Base-by-base conservation (phyloP, 2,329 filamentous ascomycete genomes). In the Penicillium sp. region DNA sequence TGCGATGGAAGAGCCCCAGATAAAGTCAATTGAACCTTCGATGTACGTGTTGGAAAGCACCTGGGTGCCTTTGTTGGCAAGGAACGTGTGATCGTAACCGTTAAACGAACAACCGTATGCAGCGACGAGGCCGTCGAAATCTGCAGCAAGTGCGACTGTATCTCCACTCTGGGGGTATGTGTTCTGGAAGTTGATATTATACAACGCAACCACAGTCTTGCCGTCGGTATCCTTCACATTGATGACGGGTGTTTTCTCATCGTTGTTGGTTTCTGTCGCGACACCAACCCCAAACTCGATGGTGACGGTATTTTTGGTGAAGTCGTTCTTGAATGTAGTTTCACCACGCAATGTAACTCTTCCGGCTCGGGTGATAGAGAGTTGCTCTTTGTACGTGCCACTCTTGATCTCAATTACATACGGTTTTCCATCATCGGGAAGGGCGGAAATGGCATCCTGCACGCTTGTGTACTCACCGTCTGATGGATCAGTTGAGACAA, bases 181-280 rank as follows among this genome's bases (percentile, higher is more conserved):
- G 55, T 73, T 74, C 53, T 62, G 42, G 51, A 73, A 70, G 26
- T 70, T 55, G 53, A 70, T 67, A 49, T 70, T 70, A 57, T 70
- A 69, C 7, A 71, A 46, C 48, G 69, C 63, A 11, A 66, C 53
- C 15, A 37, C 40, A 3, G 37, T 51, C 11, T 54, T 43, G 25
- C 66, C 65, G 0, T 77, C 78, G 27, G 31, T n/a, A n/a, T n/a
- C 37, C 67, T 79, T 79, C 49, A 71, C 70, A 57, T 77, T 73
- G 42, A 81, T 70, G 6, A 79, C 69, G 0, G 77, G 77, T 0
- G 78, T 80, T 42, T 69, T 61, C 53, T 80, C 77, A 46, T 80
- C 67, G 27, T 75, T 64, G 6, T 25, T 29, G 23, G 48, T 29
- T 22, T 14, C 20, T 22, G 37, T 42, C 12, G 33, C n/a, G 5